These are phyloP conservation scores for Kwoniella sp. DNA, from an alignment of 768 basidiomycete genomes.

Conservation along the genomic window DNA sequence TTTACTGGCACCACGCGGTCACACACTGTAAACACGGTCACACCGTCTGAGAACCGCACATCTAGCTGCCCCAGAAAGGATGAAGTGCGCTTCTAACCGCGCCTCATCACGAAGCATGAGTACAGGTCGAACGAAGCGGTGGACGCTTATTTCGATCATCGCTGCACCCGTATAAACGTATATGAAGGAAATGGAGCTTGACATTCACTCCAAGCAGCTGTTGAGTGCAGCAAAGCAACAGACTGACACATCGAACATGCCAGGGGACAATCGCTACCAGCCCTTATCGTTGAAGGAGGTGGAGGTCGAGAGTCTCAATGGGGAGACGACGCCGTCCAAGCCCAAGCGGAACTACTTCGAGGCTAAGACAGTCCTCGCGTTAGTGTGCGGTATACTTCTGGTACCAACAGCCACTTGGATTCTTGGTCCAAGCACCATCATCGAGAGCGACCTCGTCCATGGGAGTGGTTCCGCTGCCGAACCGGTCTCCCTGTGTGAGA, in stretches of 20 bases:
- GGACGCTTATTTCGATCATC: no score
- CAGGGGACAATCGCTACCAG: constrained; percentile 3
- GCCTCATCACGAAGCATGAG: neutral
- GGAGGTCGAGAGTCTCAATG: no score
- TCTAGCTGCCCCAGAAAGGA: no score
- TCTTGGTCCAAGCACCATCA: neutral
- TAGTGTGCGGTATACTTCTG: constrained; percentile 8
- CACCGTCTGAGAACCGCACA: no score
- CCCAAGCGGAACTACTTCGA: constrained; percentile 2
- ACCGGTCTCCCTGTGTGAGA: constrained; percentile 5
- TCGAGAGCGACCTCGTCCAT: neutral
- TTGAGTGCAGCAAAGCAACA: constrained; percentile 1
- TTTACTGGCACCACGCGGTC: neutral
- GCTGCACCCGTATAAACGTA: neutral
- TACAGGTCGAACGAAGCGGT: no score
- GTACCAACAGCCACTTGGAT: constrained; percentile 4
- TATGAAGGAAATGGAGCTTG: no score
- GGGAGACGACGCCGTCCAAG: neutral
- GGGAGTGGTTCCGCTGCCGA: constrained; percentile 3
- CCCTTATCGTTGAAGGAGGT: neutral
- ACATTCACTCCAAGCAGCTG: no score
- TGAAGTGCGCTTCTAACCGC: constrained; percentile 2
- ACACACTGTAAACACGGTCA: no score
- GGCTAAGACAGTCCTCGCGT: constrained; percentile 7
- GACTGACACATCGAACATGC: neutral